Base-by-base conservation (phyloP, 306 rosid genomes). In the Sicyos baderoa region DNA sequence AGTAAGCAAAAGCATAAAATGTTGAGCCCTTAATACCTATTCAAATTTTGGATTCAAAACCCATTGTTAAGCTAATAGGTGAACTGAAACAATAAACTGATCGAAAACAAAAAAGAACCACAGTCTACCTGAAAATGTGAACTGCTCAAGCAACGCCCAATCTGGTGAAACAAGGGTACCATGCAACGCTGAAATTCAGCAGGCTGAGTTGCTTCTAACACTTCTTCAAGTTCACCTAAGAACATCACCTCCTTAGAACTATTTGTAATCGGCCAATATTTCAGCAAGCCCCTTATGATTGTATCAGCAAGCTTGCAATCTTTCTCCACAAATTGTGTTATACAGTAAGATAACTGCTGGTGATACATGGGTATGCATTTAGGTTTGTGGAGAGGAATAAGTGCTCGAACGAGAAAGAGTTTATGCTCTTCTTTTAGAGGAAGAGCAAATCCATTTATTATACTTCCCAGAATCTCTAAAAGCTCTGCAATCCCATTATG, bases 261-360 rank as follows among this genome's bases (percentile, higher is more conserved):
- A 76, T 90, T 93, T 54, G 97, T 93, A 61, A 93, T 66, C 13
- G 99, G 99, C 99, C 99, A 93, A 75, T 90, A 93, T 68, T 84
- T 93, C 22, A 93, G 82, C 50, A 93, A 81, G n/a, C 99, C 99
- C 35, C 97, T 80, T 67, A 90, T 85, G 74, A 93, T 87, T 25
- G 95, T 90, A 74, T 88, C 97, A n/a, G 99, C 96, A 76, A 93
- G 97, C 85, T 93, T 93, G 90, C 96, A 86, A 66, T 93, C 99
- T 78, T 93, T 93, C 82, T 93, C 99, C 63, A 90, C 96, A 80
- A 93, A 93, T 71, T 90, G 99, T 23, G 91, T 79, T 52, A 93
- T 90, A 85, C 99, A 88, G 82, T 90, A 93, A 69, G 97, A 93
- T 62, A 93, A 79, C 82, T 93, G 99, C 83, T 93, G 99, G 79